A percentile compares a stretch with the other conserved stretches of the same genome.
These are phyloP conservation scores for Neurospora tetraspora DNA, from an alignment of 495 filamentous ascomycete species.

Conservation along the genomic window DNA sequence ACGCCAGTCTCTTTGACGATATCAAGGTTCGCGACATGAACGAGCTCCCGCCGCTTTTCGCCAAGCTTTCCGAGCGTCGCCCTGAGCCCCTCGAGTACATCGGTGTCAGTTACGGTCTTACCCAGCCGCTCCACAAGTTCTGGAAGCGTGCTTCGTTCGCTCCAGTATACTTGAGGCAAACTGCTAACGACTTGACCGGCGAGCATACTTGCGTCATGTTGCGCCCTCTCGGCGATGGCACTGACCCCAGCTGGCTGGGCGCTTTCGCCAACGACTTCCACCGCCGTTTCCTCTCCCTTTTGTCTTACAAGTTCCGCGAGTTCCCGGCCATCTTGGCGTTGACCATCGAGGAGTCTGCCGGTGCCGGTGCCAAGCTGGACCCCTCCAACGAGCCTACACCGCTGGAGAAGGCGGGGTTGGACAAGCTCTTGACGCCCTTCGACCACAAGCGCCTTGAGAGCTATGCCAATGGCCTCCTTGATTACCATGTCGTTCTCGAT, in stretches of 20 bases:
- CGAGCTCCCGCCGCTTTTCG: slow-evolving; percentile 86
- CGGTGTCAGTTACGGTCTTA: slow-evolving; percentile 92
- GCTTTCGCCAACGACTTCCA: slow-evolving; percentile 92
- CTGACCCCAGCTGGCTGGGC: slow-evolving; percentile 71
- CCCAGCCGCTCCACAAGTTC: slow-evolving; percentile 82
- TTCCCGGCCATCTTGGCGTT: slow-evolving; percentile 76
- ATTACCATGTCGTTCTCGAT: slow-evolving; percentile 96
- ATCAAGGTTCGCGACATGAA: slow-evolving; percentile 84
- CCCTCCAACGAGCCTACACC: slow-evolving; percentile 33
- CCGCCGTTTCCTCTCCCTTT: slow-evolving; percentile 71
- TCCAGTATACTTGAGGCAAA: slow-evolving; percentile 93
- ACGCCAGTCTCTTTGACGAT: slow-evolving; percentile 69
- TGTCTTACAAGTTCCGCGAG: slow-evolving; percentile 84
- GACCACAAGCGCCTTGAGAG: slow-evolving; percentile 90
- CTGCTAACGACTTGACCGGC: slow-evolving; percentile 88
- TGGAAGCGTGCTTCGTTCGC: slow-evolving; percentile 84
- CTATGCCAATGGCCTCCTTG: slow-evolving; percentile 92
- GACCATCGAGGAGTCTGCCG: slow-evolving; percentile 81
- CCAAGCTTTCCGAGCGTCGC: slow-evolving; percentile 74
- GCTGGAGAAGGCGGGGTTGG: slow-evolving; percentile 63
- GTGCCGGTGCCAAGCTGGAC: slow-evolving; percentile 55
- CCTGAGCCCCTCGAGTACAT: slow-evolving; percentile 81
- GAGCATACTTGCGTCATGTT: slow-evolving; percentile 99
- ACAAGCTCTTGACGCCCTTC: slow-evolving; percentile 70
- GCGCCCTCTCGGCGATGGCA: slow-evolving; percentile 54